phyloP scores from a whole-genome alignment of 305 asterid genomes.

The Rubia balearica region DNA sequence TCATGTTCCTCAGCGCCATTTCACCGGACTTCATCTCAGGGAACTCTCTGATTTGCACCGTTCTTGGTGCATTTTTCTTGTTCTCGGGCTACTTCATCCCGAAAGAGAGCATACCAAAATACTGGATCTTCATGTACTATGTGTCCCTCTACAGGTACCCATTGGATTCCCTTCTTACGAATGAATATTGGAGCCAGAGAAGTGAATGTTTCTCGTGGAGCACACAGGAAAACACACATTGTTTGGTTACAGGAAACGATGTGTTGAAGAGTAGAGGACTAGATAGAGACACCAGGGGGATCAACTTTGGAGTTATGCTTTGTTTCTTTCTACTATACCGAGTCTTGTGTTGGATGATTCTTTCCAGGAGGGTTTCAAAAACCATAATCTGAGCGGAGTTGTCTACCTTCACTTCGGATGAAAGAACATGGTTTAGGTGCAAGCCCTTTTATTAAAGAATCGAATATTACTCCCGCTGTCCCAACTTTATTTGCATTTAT shows the following conservation, averaged over 20 bases:
- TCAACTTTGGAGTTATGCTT: slow-evolving; percentile 72
- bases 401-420: too few species aligned
- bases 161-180: slow-evolving; percentile 55
- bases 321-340: slow-evolving; percentile 61
- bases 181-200: slow-evolving; percentile 73
- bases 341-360: slow-evolving; percentile 66
- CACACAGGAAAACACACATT: slow-evolving; percentile 22
- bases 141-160: slow-evolving; percentile 87
- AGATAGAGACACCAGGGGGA: slow-evolving; percentile 63
- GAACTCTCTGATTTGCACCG: slow-evolving; percentile 73
- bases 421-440: too few species aligned
- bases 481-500: too few species aligned
- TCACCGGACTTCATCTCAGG: slow-evolving; percentile 89
- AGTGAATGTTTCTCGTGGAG: slow-evolving; percentile 48
- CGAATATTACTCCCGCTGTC: too few species aligned
- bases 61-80: slow-evolving; percentile 79
- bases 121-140: slow-evolving; percentile 87
- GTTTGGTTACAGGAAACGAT: slow-evolving; percentile 68
- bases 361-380: slow-evolving; percentile 57
- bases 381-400: slow-evolving; percentile 33
- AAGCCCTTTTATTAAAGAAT: too few species aligned
- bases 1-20: slow-evolving; percentile 66
- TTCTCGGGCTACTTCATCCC: slow-evolving; percentile 95
- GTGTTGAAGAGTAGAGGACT: slow-evolving; percentile 75
- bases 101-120: slow-evolving; percentile 65